Evolutionary conservation across 108 stramenopile genomes (phyloP), one percentile per base, ranked within the genome.

Genomic region (Chaetoceros tenuissimus): DNA sequence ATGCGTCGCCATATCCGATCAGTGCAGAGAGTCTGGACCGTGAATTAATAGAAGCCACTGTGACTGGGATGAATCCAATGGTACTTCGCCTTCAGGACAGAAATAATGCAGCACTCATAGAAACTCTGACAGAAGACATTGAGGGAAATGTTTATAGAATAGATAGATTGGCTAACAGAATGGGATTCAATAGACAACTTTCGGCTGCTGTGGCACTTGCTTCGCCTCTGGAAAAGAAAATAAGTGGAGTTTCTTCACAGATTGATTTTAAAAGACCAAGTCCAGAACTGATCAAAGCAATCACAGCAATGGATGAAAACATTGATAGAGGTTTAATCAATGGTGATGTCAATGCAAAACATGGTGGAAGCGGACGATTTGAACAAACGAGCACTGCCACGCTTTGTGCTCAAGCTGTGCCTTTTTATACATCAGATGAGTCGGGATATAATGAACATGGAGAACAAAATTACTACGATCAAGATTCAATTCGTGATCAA

Each of bases 241-340:
- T 73, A 24, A 55, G 65, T 25, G 64, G 61, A 13, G 54, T 29
- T 23, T 65, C 66, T 55, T 64, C 50, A 28, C 67, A 19, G 48
- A 57, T 31, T 5, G 80, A 89, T 48, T 60, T 49, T 13, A 71
- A 78, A 18, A 78, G 89, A n/a, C 87, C 89, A 22, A 76, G 80
- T 28, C 76, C 80, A 20, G 73, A 85, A 49, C 57, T 94, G 48
- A 85, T 90, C 55, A 73, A 79, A 19, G 93, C 87, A n/a, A 86
- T 94, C 46, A 94, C 87, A 24, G 89, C 93, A 10, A 94, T 94
- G 93, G 93, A 94, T 58, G 93, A 94, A 60, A 94, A 91, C 51
- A 91, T 91, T 68, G 82, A 87, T 60, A 31, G 53, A 13, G 46
- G 48, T 30, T 65, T 66, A 60, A 53, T 59, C 28, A 72, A 72